A percentile compares a stretch with the other conserved stretches of the same genome.
These are phyloP conservation scores for Fragilariopsis cylindrus DNA, from an alignment of 108 stramenopile genomes.

Conservation along the genomic window DNA sequence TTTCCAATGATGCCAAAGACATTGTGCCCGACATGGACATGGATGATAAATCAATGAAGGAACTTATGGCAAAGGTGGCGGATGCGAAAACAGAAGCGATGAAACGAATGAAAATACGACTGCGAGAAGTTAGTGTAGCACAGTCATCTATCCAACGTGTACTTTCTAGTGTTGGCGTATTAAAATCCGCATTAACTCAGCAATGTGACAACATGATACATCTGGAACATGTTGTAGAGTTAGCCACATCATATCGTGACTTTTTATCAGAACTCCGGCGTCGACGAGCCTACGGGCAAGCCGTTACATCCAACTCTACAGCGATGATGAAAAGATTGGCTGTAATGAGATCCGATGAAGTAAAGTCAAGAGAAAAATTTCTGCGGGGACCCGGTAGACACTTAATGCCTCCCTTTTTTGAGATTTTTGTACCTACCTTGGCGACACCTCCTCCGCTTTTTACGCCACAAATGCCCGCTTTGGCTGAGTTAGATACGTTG, in stretches of 20 bases:
- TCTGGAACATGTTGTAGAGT: conserved; percentile 73
- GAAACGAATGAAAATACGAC: conserved; percentile 77
- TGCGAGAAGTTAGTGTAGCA: conserved; percentile 75
- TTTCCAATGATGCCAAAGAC: conserved; percentile 62
- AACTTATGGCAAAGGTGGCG: conserved; percentile 67
- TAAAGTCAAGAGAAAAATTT: conserved; percentile 77
- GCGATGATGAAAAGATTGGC: conserved; percentile 76
- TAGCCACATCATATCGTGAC: conserved; percentile 64
- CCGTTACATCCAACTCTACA: conserved; percentile 59
- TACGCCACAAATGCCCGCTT: conserved; percentile 74
- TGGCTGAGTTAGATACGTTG: conserved; percentile 70
- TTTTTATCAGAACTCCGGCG: conserved; percentile 71
- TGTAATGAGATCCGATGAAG: conserved; percentile 77
- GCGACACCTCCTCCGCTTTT: conserved; percentile 83
- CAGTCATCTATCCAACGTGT: conserved; percentile 79
- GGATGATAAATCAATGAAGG: conserved; percentile 58
- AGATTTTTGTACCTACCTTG: conserved; percentile 81
- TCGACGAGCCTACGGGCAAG: conserved; percentile 74
- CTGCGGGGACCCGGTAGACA: conserved; percentile 76
- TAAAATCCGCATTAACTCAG: conserved; percentile 66
- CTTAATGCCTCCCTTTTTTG: conserved; percentile 86
- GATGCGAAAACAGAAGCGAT: conserved; percentile 72
- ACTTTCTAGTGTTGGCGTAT: conserved; percentile 62
- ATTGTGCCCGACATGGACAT: conserved; percentile 68
- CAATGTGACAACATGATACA: conserved; percentile 76